Percentiles rank a stretch among this genome's conserved stretches.
These are phyloP conservation scores for Xylaria arbuscula DNA, from an alignment of 2,329 filamentous ascomycete genomes.

Conservation along the genomic window DNA sequence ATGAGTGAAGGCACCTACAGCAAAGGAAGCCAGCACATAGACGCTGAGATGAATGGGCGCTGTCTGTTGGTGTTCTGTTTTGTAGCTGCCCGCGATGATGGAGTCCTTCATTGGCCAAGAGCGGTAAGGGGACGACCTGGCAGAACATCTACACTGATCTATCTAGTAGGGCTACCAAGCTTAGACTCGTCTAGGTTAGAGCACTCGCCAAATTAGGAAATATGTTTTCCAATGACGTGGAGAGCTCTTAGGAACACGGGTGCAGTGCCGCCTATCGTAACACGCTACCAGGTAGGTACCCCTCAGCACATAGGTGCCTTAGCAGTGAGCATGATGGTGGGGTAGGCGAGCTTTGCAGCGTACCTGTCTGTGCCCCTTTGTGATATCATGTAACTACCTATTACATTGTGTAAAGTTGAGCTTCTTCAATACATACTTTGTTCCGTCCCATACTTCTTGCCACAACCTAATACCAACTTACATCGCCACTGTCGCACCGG, in stretches of 20 bases:
- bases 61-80: neutral
- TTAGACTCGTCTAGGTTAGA: neutral
- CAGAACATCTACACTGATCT: conserved; percentile 11
- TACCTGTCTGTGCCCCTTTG: too few species aligned
- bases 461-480: neutral
- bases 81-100: neutral
- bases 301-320: neutral
- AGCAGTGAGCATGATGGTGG: conserved; percentile 2
- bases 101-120: neutral
- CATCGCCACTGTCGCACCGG: neutral
- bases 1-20: neutral
- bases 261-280: neutral
- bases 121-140: conserved; percentile 17
- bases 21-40: neutral
- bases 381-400: too few species aligned
- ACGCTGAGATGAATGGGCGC: neutral
- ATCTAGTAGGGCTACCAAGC: too few species aligned
- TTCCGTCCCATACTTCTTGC: too few species aligned
- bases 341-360: neutral
- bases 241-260: conserved; percentile 6
- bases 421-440: too few species aligned
- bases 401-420: too few species aligned
- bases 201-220: conserved; percentile 22
- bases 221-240: conserved; percentile 24
- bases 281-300: too few species aligned